phyloP scores from a whole-genome alignment of 2,329 filamentous ascomycete genomes.

The Talaromyces sp. region DNA sequence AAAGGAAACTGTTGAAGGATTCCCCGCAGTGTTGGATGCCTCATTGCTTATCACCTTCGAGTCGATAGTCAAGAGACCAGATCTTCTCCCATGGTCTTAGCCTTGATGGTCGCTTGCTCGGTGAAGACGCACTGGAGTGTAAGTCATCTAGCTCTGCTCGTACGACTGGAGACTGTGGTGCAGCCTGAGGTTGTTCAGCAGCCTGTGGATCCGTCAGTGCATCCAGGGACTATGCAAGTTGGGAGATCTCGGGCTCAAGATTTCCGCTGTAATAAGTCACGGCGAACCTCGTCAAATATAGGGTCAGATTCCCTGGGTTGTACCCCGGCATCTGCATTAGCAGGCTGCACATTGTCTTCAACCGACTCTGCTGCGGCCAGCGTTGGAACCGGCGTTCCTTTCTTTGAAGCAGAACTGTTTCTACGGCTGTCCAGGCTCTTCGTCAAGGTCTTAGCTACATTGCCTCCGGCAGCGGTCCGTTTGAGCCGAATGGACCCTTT shows the following conservation, averaged over 20 bases:
- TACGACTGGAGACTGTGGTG: conserved; percentile 2
- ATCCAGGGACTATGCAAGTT: conserved; percentile 5
- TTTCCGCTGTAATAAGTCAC: conserved; percentile 41
- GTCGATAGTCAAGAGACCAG: conserved; percentile 17
- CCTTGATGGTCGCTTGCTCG: conserved; percentile 15
- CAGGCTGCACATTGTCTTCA: conserved; percentile 34
- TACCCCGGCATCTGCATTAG: conserved; percentile 34
- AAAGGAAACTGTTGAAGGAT: not conserved
- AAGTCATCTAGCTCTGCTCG: not conserved
- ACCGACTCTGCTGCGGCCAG: conserved; percentile 33
- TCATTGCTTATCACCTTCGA: conserved; percentile 16
- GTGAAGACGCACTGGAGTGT: conserved; percentile 9
- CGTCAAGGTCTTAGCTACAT: conserved; percentile 72
- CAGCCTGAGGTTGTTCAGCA: conserved; percentile 8
- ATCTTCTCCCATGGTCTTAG: conserved; percentile 17
- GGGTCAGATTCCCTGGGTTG: conserved; percentile 38
- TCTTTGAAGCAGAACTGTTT: conserved; percentile 81
- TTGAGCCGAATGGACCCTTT: conserved; percentile 62
- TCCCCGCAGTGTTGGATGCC: not conserved
- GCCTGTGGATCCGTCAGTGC: conserved; percentile 15
- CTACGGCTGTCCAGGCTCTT: conserved; percentile 89
- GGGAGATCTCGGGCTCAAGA: conserved; percentile 31
- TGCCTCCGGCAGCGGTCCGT: conserved; percentile 60
- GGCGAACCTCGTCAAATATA: conserved; percentile 49
- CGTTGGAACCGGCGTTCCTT: conserved; percentile 49